phyloP scores from a whole-genome alignment of 768 basidiomycete genomes.

The Pleurotus ostreatus region DNA sequence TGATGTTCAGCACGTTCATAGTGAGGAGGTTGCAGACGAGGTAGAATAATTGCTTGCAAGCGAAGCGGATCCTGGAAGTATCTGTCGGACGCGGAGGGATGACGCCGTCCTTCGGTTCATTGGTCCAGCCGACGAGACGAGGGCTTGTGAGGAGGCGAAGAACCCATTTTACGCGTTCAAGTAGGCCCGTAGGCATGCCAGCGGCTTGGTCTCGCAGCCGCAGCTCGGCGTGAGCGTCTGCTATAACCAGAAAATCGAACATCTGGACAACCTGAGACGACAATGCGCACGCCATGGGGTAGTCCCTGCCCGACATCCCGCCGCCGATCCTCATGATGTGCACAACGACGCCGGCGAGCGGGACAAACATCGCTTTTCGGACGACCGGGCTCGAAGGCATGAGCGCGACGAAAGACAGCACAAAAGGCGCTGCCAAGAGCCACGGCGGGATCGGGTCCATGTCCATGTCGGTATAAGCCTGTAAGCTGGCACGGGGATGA shows the following conservation, averaged over 20 bases:
- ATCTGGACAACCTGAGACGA: background rate
- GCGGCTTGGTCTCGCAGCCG: conserved; percentile 14
- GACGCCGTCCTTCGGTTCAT: conserved; percentile 19
- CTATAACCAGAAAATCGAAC: conserved; percentile 25
- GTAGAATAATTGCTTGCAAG: background rate
- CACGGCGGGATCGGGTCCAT: too few species aligned
- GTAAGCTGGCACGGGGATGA: too few species aligned
- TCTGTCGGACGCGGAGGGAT: conserved; percentile 14
- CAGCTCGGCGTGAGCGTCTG: conserved; percentile 20
- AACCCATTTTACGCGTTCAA: conserved; percentile 26
- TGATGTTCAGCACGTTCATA: background rate
- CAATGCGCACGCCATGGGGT: background rate
- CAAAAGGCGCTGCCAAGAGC: too few species aligned
- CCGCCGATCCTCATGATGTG: too few species aligned
- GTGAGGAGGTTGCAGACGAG: background rate
- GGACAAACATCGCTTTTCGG: too few species aligned
- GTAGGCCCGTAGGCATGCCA: conserved; percentile 9
- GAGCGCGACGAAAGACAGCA: too few species aligned
- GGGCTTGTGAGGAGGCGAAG: conserved; percentile 24
- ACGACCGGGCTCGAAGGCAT: too few species aligned
- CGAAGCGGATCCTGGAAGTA: background rate
- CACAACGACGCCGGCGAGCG: too few species aligned
- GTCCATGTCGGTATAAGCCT: too few species aligned
- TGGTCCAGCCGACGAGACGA: conserved; percentile 31
- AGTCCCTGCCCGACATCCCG: background rate